Evolutionary conservation across 192 early-diverging fungal species (phyloP).

Genomic region (Piromyces sp.): DNA sequence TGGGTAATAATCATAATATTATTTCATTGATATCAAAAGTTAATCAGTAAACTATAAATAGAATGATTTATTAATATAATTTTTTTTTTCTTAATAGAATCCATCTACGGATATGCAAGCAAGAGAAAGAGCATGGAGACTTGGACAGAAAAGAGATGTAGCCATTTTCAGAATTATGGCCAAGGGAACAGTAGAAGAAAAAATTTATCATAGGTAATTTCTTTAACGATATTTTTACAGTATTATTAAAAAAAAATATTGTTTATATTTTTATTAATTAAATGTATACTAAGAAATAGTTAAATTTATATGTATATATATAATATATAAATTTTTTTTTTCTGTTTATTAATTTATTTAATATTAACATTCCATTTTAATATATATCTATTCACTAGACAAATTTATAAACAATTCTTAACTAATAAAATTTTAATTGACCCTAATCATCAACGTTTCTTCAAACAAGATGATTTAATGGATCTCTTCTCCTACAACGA

Average conservation of each 20-base stretch:
- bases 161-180: conserved; percentile 93
- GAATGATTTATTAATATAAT: too few species aligned
- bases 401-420: conserved; percentile 94
- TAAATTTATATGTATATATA: too few species aligned
- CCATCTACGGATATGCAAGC: conserved; percentile 92
- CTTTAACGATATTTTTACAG: too few species aligned
- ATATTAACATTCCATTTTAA: too few species aligned
- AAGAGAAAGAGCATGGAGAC: conserved; percentile 82
- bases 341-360: too few species aligned
- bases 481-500: conserved; percentile 69
- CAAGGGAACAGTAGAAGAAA: conserved; percentile 17
- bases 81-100: too few species aligned
- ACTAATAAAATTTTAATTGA: conserved; percentile 91
- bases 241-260: too few species aligned
- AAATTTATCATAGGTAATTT: conserved; percentile 6
- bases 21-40: background rate
- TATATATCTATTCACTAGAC: too few species aligned
- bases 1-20: conserved; percentile 31
- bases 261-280: too few species aligned
- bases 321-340: too few species aligned
- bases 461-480: conserved; percentile 63
- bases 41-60: too few species aligned
- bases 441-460: conserved; percentile 66
- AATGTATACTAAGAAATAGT: too few species aligned
- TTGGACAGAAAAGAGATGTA: conserved; percentile 75